Conservation (phyloP, 129 eudicot species). For the Kitagawia praeruptora region DNA sequence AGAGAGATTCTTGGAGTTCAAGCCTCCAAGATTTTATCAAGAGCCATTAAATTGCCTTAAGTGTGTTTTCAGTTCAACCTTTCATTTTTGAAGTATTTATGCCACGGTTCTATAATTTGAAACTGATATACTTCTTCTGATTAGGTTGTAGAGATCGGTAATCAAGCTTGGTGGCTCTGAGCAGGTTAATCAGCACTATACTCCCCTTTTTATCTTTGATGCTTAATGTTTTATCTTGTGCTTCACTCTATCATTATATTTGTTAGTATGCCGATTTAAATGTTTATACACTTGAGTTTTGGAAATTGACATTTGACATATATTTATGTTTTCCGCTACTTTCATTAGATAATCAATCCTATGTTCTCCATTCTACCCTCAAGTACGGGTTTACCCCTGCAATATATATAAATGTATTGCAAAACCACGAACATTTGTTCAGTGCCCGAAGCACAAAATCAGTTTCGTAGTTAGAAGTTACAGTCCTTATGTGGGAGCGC, state of each 20-base stretch:
- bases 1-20: conserved; percentile 64
- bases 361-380: too few species aligned
- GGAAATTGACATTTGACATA: not conserved
- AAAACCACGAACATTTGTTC: too few species aligned
- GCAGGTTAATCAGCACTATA: conserved; percentile 34
- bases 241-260: not conserved
- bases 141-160: conserved; percentile 89
- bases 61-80: conserved; percentile 29
- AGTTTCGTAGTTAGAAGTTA: too few species aligned
- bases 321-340: too few species aligned
- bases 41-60: conserved; percentile 79
- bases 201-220: conserved; percentile 6
- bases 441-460: too few species aligned
- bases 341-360: too few species aligned
- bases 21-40: conserved; percentile 75
- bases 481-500: too few species aligned
- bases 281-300: not conserved
- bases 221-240: conserved; percentile 2
- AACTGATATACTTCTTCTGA: not conserved
- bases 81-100: not conserved
- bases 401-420: too few species aligned
- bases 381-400: too few species aligned
- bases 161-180: conserved; percentile 83
- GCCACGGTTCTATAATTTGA: not conserved
- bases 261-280: not conserved